Conservation (phyloP, 106 monocot genomes). For the Acorus calamus region DNA sequence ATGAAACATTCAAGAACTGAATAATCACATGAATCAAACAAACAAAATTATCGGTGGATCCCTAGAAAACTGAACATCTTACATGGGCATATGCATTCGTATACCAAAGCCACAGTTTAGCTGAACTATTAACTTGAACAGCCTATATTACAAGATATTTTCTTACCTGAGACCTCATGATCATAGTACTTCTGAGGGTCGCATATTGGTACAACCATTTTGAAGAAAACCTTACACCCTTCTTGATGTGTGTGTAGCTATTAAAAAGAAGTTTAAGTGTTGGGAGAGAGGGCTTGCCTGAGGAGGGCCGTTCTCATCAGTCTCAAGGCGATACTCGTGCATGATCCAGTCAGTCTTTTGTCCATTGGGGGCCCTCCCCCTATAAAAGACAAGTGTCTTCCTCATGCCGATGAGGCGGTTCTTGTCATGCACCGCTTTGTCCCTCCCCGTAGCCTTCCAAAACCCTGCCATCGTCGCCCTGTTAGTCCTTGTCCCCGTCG, state of each 20-base stretch:
- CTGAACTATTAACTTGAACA: too few species aligned
- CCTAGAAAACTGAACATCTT: too few species aligned
- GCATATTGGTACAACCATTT: neutral
- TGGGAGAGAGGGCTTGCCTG: slow-evolving; percentile 26
- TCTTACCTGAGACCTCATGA: too few species aligned
- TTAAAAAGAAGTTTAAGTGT: too few species aligned
- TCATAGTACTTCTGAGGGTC: too few species aligned
- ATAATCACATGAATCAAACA: too few species aligned
- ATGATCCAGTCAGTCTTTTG: slow-evolving; percentile 94
- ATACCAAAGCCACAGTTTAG: too few species aligned
- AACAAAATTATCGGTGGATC: too few species aligned
- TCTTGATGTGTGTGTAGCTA: neutral
- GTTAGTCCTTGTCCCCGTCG: slow-evolving; percentile 83
- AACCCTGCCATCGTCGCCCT: slow-evolving; percentile 79
- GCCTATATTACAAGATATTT: too few species aligned
- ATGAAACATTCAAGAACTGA: too few species aligned
- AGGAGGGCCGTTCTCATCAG: slow-evolving; percentile 57
- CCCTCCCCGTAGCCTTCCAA: slow-evolving; percentile 89
- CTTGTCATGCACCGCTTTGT: slow-evolving; percentile 58
- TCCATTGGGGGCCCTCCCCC: slow-evolving; percentile 81
- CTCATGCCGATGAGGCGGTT: slow-evolving; percentile 77
- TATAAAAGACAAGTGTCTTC: slow-evolving; percentile 91
- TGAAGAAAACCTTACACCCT: neutral
- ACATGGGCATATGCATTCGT: too few species aligned
- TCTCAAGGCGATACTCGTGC: slow-evolving; percentile 80